Conservation (phyloP, 257 asterid genomes). For the Solanum phureja region DNA sequence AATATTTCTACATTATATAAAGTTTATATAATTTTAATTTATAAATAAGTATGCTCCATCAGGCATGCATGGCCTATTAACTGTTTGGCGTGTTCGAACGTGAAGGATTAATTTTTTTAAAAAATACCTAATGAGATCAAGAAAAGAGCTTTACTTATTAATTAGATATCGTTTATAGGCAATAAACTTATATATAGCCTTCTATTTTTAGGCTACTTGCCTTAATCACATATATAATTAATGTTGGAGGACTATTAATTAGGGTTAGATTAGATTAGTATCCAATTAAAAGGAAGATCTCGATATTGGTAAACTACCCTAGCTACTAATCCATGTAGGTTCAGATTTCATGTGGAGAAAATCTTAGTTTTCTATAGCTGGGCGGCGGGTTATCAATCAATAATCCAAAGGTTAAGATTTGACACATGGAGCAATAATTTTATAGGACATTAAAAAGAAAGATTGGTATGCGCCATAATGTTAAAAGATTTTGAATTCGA, state of each 20-base stretch:
- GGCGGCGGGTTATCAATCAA: neutral
- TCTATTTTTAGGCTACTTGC: neutral
- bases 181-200: neutral
- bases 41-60: neutral
- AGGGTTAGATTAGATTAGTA: neutral
- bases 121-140: neutral
- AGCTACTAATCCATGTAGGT: neutral
- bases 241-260: neutral
- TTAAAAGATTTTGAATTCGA: neutral
- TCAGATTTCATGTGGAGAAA: neutral
- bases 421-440: constrained; percentile 3
- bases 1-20: neutral
- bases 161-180: neutral
- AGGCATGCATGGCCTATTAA: neutral
- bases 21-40: neutral
- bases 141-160: neutral
- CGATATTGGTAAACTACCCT: neutral
- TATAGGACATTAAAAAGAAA: neutral
- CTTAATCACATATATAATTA: neutral
- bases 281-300: neutral
- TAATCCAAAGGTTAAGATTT: neutral
- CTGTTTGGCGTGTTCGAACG: neutral
- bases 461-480: neutral
- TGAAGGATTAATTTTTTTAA: neutral
- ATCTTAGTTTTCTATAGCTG: neutral